Base-by-base conservation (phyloP, 1,284 basidiomycete genomes). In the Ceratobasidium sp. region DNA sequence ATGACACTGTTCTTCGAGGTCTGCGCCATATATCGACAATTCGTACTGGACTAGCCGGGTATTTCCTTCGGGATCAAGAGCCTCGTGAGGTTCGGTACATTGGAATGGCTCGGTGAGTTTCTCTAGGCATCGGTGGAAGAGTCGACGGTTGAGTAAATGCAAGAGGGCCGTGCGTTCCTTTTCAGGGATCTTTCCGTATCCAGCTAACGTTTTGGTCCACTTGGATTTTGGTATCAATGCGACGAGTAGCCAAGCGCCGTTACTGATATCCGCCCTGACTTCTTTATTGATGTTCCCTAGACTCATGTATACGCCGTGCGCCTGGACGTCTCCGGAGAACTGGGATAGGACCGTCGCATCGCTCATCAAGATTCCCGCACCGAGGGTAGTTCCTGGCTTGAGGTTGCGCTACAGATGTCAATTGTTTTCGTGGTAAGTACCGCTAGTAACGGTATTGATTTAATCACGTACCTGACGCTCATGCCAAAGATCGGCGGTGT, bases 271-370 rank as follows among this genome's bases (percentile, higher is more conserved):
- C 16, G 8, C 43, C 23, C 47, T 28, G 5, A 41, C 3, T 49
- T 23, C 44, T n/a, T 64, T 64, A 11, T 50, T 21, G 21, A 64
- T 64, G 46, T 64, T 64, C 11, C 28, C 62, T 3, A 64, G 47
- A 30, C 28, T 35, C 16, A 50, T 38, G 18, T 64, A 64, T 2
- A 64, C 28, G 13, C 46, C 28, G 28, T 64, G 62, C 18, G 62
- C 62, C 3, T 18, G 5, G 18, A 64, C 47, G 23, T 64, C 47
- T 28, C 62, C 62, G 4, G 46, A 30, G 23, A 35, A 18, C 21
- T 14, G 13, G 21, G 62, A 50, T 35, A 64, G 26, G 14, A 2
- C 3, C 1, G 62, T 52, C 8, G 26, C 30, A 35, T 64, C 62
- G 18, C 4, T 43, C 47, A 41, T 41, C 5, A 64, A 14, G 2